Percentiles rank a stretch among this genome's conserved stretches.
These are phyloP conservation scores for Sporothrix euskadiensis DNA, from an alignment of 2,329 filamentous ascomycete species.

Conservation along the genomic window DNA sequence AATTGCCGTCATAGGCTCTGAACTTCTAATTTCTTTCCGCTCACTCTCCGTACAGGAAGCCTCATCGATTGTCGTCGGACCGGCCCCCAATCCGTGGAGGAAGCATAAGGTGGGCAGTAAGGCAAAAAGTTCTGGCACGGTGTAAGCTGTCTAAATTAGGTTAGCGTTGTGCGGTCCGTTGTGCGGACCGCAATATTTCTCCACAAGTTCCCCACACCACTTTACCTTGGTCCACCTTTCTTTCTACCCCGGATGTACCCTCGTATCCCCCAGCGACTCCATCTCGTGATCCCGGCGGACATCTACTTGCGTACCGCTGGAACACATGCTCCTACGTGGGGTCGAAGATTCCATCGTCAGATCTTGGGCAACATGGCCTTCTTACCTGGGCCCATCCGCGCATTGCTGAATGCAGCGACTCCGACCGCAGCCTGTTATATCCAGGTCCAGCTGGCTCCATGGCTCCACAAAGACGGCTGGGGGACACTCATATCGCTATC, in stretches of 20 bases:
- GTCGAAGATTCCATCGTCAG: neutral
- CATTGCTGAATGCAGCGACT: neutral
- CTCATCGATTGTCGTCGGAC: neutral
- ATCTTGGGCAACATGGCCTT: neutral
- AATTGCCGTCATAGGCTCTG: neutral
- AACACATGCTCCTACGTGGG: neutral
- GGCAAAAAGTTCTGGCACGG: neutral
- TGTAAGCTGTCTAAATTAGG: neutral
- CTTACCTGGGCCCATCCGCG: neutral
- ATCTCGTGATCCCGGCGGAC: neutral
- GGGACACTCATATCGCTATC: neutral
- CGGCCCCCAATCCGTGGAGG: neutral
- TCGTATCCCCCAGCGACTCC: neutral
- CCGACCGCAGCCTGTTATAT: neutral
- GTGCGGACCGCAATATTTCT: neutral
- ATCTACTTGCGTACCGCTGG: neutral
- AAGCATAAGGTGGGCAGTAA: neutral
- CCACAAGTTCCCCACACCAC: neutral
- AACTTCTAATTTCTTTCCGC: too few species aligned
- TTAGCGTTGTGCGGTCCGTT: neutral
- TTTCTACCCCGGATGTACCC: neutral
- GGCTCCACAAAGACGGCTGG: neutral
- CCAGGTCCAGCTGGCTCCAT: neutral
- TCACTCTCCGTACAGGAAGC: neutral
- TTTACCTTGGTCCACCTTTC: neutral